Percentiles rank a stretch among this genome's conserved stretches.
Conservation (phyloP, 805 yeast species). For the Sungouiella thailandica region DNA sequence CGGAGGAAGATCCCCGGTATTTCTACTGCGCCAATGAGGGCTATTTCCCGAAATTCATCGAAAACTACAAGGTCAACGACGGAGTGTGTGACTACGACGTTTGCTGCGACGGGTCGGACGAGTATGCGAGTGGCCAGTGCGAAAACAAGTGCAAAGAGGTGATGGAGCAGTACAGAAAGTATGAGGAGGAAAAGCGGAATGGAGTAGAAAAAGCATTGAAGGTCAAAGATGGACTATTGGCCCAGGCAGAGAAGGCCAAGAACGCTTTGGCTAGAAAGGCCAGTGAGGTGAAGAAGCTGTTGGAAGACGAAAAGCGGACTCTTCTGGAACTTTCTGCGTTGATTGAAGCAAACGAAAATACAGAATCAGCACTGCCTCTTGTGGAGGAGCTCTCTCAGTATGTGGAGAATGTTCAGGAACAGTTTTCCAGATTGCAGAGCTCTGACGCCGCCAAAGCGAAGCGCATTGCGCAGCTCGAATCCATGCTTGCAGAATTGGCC, state of each 20-base stretch:
- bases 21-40: conserved; percentile 82
- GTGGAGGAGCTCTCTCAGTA: neutral
- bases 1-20: conserved; percentile 18
- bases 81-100: conserved; percentile 85
- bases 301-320: conserved; percentile 3
- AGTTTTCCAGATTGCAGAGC: neutral
- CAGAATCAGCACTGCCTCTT: neutral
- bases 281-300: conserved; percentile 1
- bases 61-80: conserved; percentile 70
- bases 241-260: conserved; percentile 16
- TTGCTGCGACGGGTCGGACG: conserved; percentile 97
- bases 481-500: conserved; percentile 44
- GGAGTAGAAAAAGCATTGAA: conserved; percentile 20
- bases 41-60: conserved; percentile 55
- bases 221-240: conserved; percentile 22
- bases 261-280: neutral
- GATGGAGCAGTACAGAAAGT: conserved; percentile 28
- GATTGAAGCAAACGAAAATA: neutral
- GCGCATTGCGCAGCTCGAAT: conserved; percentile 33
- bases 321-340: conserved; percentile 1
- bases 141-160: conserved; percentile 52
- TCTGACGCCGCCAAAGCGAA: conserved; percentile 5
- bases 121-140: conserved; percentile 45
- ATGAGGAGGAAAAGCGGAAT: neutral
- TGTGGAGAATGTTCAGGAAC: conserved; percentile 1